A percentile compares a stretch with the other conserved stretches of the same genome.
Conservation (phyloP, 2,329 filamentous ascomycete genomes). For the Nemania sp. region DNA sequence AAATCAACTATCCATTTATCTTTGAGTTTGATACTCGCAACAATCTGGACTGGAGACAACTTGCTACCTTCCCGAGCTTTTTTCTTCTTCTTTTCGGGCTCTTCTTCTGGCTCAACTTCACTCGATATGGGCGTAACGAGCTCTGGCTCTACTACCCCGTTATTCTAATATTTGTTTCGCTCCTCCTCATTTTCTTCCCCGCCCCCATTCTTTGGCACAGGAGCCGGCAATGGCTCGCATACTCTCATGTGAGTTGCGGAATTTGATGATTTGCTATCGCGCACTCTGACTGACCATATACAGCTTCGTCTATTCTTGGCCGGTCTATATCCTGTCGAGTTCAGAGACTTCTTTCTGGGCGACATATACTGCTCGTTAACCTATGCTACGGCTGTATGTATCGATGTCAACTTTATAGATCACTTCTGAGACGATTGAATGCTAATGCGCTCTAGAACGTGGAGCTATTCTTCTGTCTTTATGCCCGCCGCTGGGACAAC, state of each 20-base stretch:
- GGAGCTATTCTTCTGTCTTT: constrained; percentile 92
- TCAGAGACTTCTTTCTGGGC: constrained; percentile 94
- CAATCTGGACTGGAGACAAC: constrained; percentile 85
- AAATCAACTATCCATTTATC: constrained; percentile 95
- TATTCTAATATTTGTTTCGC: constrained; percentile 71
- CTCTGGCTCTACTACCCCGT: constrained; percentile 89
- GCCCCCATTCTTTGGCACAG: constrained; percentile 73
- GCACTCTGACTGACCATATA: constrained; percentile 36
- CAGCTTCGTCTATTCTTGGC: constrained; percentile 85
- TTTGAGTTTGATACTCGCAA: constrained; percentile 93
- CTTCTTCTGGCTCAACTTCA: constrained; percentile 89
- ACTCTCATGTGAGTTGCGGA: constrained; percentile 74
- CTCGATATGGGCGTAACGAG: constrained; percentile 62
- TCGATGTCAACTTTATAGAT: not conserved
- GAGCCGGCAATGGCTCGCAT: constrained; percentile 83
- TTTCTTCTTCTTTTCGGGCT: constrained; percentile 79
- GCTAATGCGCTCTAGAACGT: constrained; percentile 65
- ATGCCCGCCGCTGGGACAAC: constrained; percentile 75
- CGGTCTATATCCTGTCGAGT: constrained; percentile 90
- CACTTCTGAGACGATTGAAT: not conserved
- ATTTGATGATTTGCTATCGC: not conserved
- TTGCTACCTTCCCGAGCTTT: constrained; percentile 84
- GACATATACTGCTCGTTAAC: constrained; percentile 98
- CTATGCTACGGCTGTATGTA: constrained; percentile 81
- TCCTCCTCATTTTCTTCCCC: constrained; percentile 75